A percentile compares a stretch with the other conserved stretches of the same genome.
phyloP scores from a whole-genome alignment of 2,329 filamentous ascomycete genomes.

The Lasiodiplodia sp. region DNA sequence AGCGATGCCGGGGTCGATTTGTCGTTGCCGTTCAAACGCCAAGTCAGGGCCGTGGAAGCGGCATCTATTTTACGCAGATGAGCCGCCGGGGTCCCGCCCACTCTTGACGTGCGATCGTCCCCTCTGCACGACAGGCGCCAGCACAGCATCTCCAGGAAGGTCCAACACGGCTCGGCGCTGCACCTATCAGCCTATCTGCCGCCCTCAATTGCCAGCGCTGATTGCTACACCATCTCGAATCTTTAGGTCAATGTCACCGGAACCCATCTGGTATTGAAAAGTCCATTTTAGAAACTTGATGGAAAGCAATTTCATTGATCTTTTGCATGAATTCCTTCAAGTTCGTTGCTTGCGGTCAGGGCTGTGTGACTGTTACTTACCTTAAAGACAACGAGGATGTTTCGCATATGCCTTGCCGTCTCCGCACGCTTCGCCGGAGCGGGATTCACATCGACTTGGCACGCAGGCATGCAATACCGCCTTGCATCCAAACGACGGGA shows the following conservation, averaged over 20 bases:
- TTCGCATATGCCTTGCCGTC: not conserved
- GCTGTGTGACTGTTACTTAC: not conserved
- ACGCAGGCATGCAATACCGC: not conserved
- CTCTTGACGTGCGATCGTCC: slow-evolving; percentile 23
- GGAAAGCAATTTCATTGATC: not conserved
- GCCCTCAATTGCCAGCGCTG: too few relatives aligned
- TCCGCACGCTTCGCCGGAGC: not conserved
- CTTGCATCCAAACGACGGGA: not conserved
- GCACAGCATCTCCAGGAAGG: not conserved
- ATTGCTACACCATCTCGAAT: not conserved
- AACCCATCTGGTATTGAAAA: not conserved
- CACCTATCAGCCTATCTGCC: slow-evolving; percentile 16
- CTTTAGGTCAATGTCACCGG: too few relatives aligned
- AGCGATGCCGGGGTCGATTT: not conserved
- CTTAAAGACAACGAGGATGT: not conserved
- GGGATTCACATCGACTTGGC: not conserved
- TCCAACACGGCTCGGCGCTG: slow-evolving; percentile 21
- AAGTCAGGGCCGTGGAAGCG: not conserved
- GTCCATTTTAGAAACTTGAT: not conserved
- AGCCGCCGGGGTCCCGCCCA: not conserved
- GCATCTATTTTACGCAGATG: not conserved
- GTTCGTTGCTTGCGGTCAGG: not conserved
- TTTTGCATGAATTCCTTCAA: not conserved
- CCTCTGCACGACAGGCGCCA: not conserved
- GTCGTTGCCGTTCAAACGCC: not conserved